Evolutionary conservation across 306 rosid species (phyloP), one percentile per base, ranked within the genome.

Genomic region (Trifolium pratense): DNA sequence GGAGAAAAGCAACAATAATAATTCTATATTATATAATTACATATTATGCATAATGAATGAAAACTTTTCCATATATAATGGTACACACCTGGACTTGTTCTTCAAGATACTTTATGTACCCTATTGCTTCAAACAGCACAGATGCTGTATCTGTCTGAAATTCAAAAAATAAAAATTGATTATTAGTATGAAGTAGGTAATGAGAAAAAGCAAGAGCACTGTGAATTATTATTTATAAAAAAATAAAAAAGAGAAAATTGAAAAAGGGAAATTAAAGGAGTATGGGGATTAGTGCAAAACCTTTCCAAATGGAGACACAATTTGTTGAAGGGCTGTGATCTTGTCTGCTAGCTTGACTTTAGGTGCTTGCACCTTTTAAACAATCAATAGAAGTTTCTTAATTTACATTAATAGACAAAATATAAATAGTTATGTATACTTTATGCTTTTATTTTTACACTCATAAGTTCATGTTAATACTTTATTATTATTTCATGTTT

Each of bases 241-340:
- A 21, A 21, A 21, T 21, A 21, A 9, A 36, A 32, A 66, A 5
- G 60, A 26, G 18, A 49, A 23, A 11, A 43, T 29, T 23, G 5
- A 23, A 59, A 78, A 58, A 3, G 68, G 61, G 31, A 46, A n/a
- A n/a, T n/a, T n/a, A n/a, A 57, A 26, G 2, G 65, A 21, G 49
- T 13, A 23, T 4, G 23, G 34, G 37, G 11, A 71, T 46, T 57
- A 63, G 80, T 79, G 77, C 82, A 67, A 59, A 37, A 94, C 98
- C 97, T 94, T 94, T 86, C 98, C 98, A 79, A 94, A 94, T 48
- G 98, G 98, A 77, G 98, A 91, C 79, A 94, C 98, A 71, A 94
- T 94, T 86, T 91, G 98, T 75, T 94, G 98, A 81, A 94, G 97
- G 71, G 94, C 83, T 37, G 97, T 84, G 85, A 94, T 89, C 83